Conservation (phyloP, 1,139 yeast species). For the Geotrichum citri-aurantii region DNA sequence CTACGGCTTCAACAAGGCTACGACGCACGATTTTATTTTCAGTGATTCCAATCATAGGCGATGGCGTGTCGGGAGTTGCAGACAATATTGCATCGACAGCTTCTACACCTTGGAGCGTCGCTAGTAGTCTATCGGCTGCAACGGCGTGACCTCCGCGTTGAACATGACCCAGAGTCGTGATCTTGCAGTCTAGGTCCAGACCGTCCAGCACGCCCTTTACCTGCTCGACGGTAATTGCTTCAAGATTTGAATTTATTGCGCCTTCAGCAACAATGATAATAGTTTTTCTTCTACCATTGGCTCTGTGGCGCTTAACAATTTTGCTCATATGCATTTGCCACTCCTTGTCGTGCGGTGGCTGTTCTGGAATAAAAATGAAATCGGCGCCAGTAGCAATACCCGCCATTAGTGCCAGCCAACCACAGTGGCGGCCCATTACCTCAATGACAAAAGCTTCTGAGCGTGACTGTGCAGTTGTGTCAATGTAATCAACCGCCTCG, state of each 20-base stretch:
- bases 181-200: slow-evolving; percentile 86
- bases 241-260: slow-evolving; percentile 77
- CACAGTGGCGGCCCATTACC: slow-evolving; percentile 99
- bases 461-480: slow-evolving; percentile 95
- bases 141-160: slow-evolving; percentile 99
- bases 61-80: slow-evolving; percentile 83
- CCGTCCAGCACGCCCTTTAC: slow-evolving; percentile 77
- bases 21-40: slow-evolving; percentile 83
- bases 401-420: slow-evolving; percentile 96
- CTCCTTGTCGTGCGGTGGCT: slow-evolving; percentile 57
- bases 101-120: slow-evolving; percentile 95
- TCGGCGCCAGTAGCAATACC: slow-evolving; percentile 96
- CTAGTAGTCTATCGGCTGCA: slow-evolving; percentile 83
- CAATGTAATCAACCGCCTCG: slow-evolving; percentile 89
- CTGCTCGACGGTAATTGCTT: slow-evolving; percentile 71
- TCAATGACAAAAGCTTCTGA: slow-evolving; percentile 96
- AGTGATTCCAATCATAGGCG: slow-evolving; percentile 87
- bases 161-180: slow-evolving; percentile 93
- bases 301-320: slow-evolving; percentile 72
- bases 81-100: slow-evolving; percentile 92
- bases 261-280: slow-evolving; percentile 97
- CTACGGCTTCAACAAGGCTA: slow-evolving; percentile 85
- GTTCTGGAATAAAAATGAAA: slow-evolving; percentile 87
- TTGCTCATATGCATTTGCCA: slow-evolving; percentile 64
- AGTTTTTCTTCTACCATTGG: slow-evolving; percentile 85